Conservation (phyloP, 352 stramenopile genomes). For the Pythium periplocum region DNA sequence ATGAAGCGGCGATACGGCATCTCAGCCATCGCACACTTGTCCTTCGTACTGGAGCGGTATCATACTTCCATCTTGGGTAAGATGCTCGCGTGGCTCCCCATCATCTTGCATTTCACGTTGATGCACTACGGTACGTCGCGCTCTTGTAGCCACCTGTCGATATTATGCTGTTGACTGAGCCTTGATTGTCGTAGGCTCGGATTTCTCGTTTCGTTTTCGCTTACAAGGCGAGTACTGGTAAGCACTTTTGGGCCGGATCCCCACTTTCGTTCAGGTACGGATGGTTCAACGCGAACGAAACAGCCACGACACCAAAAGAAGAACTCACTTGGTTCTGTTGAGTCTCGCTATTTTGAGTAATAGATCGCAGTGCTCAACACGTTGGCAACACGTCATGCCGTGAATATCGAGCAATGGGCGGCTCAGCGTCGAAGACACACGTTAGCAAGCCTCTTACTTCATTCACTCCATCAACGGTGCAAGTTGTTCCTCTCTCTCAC, state of each 20-base stretch:
- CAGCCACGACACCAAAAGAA: no score
- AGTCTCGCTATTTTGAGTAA: neutral
- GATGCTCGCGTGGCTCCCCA: slow-evolving; percentile 13
- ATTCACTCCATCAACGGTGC: no score
- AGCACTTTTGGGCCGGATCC: no score
- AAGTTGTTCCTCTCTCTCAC: no score
- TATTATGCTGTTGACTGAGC: no score
- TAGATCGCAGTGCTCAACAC: no score
- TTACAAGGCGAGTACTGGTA: neutral
- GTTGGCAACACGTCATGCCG: no score
- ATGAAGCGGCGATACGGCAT: slow-evolving; percentile 6
- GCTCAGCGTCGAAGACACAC: no score
- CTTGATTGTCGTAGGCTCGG: neutral
- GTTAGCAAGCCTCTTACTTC: no score
- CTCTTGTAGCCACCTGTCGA: slow-evolving; percentile 1
- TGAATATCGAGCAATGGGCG: no score
- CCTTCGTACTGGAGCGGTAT: slow-evolving; percentile 13
- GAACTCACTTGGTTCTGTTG: slow-evolving; percentile 1
- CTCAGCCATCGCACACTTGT: slow-evolving; percentile 6
- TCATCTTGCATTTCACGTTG: slow-evolving; percentile 12
- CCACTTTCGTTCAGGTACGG: no score
- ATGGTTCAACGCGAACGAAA: no score
- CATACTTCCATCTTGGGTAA: slow-evolving; percentile 10
- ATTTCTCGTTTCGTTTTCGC: neutral
- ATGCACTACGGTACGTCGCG: slow-evolving; percentile 14